These are phyloP conservation scores for Globisporangium lucens DNA, from an alignment of 352 stramenopile genomes.

Conservation along the genomic window DNA sequence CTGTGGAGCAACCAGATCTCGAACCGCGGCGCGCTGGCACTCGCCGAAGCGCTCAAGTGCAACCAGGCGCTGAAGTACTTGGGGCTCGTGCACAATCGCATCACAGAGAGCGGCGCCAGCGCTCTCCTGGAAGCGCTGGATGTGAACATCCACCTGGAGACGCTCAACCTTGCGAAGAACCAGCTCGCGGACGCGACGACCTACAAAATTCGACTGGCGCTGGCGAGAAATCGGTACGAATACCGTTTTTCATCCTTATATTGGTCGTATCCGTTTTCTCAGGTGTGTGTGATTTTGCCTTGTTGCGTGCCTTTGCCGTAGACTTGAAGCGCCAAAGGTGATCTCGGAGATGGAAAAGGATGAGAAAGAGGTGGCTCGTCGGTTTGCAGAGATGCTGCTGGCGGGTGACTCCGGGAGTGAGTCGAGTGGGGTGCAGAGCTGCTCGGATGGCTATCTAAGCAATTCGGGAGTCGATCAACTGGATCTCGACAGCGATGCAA, in stretches of 20 bases:
- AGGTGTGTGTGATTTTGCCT: neutral
- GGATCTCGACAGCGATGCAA: slow-evolving; percentile 26
- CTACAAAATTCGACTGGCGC: slow-evolving; percentile 41
- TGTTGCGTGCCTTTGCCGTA: neutral
- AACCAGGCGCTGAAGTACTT: slow-evolving; percentile 64
- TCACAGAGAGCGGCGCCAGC: slow-evolving; percentile 39
- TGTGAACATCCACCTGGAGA: slow-evolving; percentile 65
- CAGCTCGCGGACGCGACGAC: slow-evolving; percentile 36
- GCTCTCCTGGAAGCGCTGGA: slow-evolving; percentile 58
- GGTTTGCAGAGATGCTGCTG: slow-evolving; percentile 22
- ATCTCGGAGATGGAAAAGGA: slow-evolving; percentile 45
- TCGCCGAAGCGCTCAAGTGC: slow-evolving; percentile 60
- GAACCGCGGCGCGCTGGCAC: slow-evolving; percentile 38
- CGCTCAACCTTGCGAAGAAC: slow-evolving; percentile 57
- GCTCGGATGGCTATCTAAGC: slow-evolving; percentile 39
- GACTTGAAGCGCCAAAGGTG: slow-evolving; percentile 22
- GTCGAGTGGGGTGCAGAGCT: slow-evolving; percentile 61
- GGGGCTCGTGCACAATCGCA: slow-evolving; percentile 57
- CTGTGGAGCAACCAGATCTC: slow-evolving; percentile 65
- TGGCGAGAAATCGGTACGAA: slow-evolving; percentile 55
- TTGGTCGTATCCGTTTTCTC: neutral
- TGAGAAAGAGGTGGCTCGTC: slow-evolving; percentile 36
- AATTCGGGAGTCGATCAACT: slow-evolving; percentile 38
- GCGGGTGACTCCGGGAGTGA: slow-evolving; percentile 26
- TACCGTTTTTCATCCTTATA: too few relatives aligned